Conservation (phyloP, 345 rosid species). For the Syzygium jambos region DNA sequence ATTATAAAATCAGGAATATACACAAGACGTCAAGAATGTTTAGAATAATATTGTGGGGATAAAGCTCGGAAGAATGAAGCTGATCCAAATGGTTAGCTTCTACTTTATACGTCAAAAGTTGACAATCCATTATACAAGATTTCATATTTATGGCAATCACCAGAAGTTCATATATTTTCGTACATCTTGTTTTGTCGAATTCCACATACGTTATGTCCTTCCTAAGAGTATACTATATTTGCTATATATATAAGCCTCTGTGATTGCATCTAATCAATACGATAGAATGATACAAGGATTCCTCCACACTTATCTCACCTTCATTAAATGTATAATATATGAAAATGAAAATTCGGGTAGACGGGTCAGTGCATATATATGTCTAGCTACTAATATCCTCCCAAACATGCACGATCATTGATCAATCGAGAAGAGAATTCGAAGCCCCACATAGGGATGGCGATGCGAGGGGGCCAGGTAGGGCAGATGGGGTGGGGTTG, state of each 20-base stretch:
- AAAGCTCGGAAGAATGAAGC: neutral
- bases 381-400: neutral
- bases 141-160: neutral
- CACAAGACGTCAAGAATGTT: neutral
- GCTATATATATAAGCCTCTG: neutral
- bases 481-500: neutral
- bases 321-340: neutral
- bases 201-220: neutral
- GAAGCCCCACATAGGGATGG: neutral
- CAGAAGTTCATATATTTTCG: neutral
- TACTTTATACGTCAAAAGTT: neutral
- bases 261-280: neutral
- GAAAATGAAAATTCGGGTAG: neutral
- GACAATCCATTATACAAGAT: neutral
- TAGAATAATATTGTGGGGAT: neutral
- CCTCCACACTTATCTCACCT: neutral
- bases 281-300: neutral
- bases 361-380: neutral
- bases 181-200: neutral
- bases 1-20: neutral
- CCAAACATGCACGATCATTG: neutral
- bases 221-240: neutral
- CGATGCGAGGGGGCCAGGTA: neutral
- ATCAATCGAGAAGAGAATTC: neutral
- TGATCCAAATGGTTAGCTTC: neutral